phyloP scores from a whole-genome alignment of 192 early-diverging fungal species.

The Backusella tuberculispora region DNA sequence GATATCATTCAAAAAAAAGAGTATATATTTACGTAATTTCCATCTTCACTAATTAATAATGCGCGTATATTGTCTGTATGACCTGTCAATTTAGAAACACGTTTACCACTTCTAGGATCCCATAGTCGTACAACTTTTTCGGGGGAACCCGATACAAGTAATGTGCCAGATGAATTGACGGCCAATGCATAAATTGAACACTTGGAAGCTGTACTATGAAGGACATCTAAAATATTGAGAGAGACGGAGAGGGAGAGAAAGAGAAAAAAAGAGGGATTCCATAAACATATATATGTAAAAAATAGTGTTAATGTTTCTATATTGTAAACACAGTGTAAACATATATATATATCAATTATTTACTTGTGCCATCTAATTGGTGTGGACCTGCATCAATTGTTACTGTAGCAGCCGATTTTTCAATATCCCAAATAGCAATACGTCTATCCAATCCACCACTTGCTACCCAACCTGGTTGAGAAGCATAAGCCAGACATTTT shows the following conservation, averaged over 20 bases:
- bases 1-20: background rate
- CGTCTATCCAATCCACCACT: conserved; percentile 90
- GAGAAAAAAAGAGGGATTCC: background rate
- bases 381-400: conserved; percentile 24
- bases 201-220: conserved; percentile 58
- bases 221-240: conserved; percentile 31
- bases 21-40: conserved; percentile 65
- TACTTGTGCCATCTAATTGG: conserved; percentile 2
- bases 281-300: background rate
- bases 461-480: conserved; percentile 74
- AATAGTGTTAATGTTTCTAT: background rate
- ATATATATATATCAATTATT: background rate
- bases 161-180: conserved; percentile 72
- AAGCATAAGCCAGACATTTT: conserved; percentile 83
- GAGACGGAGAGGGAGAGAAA: too few species aligned
- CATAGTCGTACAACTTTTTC: conserved; percentile 92
- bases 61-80: conserved; percentile 97
- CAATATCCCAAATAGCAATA: conserved; percentile 91
- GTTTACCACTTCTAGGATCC: conserved; percentile 80
- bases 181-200: conserved; percentile 90
- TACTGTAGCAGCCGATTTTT: conserved; percentile 44
- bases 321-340: background rate
- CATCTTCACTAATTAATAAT: conserved; percentile 85
- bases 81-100: conserved; percentile 80
- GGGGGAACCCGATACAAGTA: conserved; percentile 90